Percentiles rank a stretch among this genome's conserved stretches.
phyloP scores from a whole-genome alignment of 1,139 yeast species.

The Candida sojae region DNA sequence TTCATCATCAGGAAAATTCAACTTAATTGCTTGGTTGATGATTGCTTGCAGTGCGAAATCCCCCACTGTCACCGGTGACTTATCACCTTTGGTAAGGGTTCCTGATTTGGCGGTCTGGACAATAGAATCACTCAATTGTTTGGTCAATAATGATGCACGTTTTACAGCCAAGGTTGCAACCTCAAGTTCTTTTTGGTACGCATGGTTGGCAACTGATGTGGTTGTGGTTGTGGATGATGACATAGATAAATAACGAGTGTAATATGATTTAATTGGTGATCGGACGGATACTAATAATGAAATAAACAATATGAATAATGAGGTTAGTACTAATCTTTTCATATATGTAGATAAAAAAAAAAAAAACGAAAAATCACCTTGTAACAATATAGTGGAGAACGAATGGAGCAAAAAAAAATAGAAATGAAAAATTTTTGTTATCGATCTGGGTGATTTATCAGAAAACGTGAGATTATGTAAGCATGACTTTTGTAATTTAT shows the following conservation, averaged over 20 bases:
- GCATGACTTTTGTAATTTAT: too few relatives aligned
- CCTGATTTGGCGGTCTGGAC: slow-evolving; percentile 55
- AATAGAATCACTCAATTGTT: slow-evolving; percentile 68
- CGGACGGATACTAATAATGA: neutral
- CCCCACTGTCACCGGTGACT: slow-evolving; percentile 95
- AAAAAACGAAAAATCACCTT: neutral
- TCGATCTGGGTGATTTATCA: neutral
- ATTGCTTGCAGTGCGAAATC: slow-evolving; percentile 97
- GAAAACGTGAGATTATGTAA: slow-evolving; percentile 4
- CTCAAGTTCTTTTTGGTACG: slow-evolving; percentile 57
- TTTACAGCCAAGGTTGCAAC: slow-evolving; percentile 89
- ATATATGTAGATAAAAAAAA: neutral
- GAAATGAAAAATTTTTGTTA: neutral
- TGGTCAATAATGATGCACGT: slow-evolving; percentile 79
- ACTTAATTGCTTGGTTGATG: slow-evolving; percentile 76
- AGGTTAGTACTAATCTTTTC: neutral
- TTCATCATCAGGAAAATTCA: slow-evolving; percentile 79
- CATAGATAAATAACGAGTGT: slow-evolving; percentile 1
- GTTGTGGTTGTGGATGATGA: slow-evolving; percentile 8
- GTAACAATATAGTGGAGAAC: neutral
- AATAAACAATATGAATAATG: slow-evolving; percentile 7
- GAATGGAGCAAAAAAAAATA: neutral
- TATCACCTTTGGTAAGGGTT: slow-evolving; percentile 81
- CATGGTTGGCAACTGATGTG: slow-evolving; percentile 17
- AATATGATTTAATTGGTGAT: neutral